Evolutionary conservation across 306 rosid genomes (phyloP).

Genomic region (Corylus americana): DNA sequence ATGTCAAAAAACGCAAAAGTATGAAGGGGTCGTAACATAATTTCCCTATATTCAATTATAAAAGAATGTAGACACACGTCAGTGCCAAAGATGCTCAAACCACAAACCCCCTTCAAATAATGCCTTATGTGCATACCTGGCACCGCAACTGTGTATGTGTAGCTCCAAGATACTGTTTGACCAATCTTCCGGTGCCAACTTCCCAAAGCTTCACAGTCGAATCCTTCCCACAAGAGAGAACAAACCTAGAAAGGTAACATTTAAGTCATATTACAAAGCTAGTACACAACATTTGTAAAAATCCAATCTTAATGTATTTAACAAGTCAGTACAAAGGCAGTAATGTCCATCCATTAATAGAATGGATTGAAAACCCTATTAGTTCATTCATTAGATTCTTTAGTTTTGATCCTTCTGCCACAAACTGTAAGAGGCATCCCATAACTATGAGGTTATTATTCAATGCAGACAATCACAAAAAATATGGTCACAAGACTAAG

Average conservation of each 20-base stretch:
- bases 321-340: background rate
- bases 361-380: background rate
- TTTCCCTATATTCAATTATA: background rate
- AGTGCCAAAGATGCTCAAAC: background rate
- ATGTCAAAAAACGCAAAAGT: no score
- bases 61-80: background rate
- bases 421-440: background rate
- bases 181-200: conserved; percentile 82
- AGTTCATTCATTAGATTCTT: background rate
- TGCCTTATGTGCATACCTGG: conserved; percentile 52
- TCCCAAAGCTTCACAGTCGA: conserved; percentile 88
- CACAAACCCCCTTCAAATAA: background rate
- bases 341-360: background rate
- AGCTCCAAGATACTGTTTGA: conserved; percentile 84
- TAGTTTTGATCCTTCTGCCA: background rate
- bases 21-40: no score
- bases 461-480: background rate
- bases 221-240: conserved; percentile 94
- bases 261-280: conserved; percentile 25
- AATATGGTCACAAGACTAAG: background rate
- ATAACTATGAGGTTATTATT: background rate
- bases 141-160: conserved; percentile 69
- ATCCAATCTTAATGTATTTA: conserved; percentile 1
- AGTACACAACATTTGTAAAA: conserved; percentile 10
- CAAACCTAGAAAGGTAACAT: conserved; percentile 50